Conservation (phyloP, 805 yeast genomes). For the Myxozyma lipomycoides region DNA sequence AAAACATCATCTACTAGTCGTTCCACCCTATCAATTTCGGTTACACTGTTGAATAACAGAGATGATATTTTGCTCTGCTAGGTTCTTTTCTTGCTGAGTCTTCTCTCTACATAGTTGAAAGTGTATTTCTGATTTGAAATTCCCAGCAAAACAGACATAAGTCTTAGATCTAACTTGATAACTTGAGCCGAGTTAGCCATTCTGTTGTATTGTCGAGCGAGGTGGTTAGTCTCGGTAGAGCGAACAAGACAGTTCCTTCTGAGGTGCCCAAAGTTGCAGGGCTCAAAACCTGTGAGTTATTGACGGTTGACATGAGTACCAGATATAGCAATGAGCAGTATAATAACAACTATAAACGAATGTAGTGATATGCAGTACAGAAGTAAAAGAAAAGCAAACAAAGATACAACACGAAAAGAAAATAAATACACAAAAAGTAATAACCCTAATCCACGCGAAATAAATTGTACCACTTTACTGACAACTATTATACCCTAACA, state of each 20-base stretch:
- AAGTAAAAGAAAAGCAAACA: no score
- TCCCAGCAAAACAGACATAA: not conserved
- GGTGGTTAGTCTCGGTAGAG: not conserved
- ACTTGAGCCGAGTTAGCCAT: not conserved
- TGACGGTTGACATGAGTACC: no score
- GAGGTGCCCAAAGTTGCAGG: not conserved
- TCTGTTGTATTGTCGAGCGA: not conserved
- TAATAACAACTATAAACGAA: no score
- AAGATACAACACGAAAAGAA: no score
- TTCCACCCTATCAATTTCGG: not conserved
- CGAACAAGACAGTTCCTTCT: not conserved
- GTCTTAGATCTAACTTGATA: not conserved
- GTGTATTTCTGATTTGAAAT: not conserved
- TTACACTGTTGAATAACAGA: not conserved
- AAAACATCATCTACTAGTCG: not conserved
- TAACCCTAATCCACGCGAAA: no score
- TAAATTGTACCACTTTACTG: no score
- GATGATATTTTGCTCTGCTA: not conserved
- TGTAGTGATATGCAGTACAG: no score
- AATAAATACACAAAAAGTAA: no score
- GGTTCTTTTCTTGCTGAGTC: not conserved
- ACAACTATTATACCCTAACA: no score
- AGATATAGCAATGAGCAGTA: no score
- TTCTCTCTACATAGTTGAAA: not conserved
- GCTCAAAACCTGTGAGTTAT: not conserved